Percentiles rank a stretch among this genome's conserved stretches.
phyloP scores from a whole-genome alignment of 116 monocot genomes.

The Dioscorea cayenensis region DNA sequence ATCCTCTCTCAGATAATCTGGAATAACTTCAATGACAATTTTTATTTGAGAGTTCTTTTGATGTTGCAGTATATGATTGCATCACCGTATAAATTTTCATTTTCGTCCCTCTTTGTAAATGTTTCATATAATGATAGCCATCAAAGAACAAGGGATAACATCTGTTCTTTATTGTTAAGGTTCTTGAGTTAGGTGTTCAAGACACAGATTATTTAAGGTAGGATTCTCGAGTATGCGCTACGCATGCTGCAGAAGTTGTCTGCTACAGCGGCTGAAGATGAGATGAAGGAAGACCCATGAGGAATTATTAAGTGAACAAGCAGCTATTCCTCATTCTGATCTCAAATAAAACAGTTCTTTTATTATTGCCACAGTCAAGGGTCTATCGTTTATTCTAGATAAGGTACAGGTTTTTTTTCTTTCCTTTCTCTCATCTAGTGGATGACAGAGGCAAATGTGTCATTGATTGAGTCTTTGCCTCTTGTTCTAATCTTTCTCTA shows the following conservation, averaged over 20 bases:
- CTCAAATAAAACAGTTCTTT: constrained; percentile 44
- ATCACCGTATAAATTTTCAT: not conserved
- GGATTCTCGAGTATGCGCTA: constrained; percentile 75
- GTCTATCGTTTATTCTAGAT: constrained; percentile 78
- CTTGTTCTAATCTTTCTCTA: no score
- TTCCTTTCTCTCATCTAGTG: no score
- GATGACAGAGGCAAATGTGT: no score
- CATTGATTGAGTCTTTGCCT: no score
- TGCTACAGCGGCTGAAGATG: constrained; percentile 69
- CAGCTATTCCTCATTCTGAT: constrained; percentile 32
- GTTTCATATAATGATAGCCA: not conserved
- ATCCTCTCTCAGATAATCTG: constrained; percentile 80
- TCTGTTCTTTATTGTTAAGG: not conserved
- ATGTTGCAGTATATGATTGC: not conserved
- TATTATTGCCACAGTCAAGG: constrained; percentile 54
- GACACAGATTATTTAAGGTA: constrained; percentile 75
- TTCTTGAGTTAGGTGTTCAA: constrained; percentile 56
- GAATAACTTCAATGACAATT: not conserved
- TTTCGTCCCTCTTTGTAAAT: not conserved
- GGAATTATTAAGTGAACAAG: constrained; percentile 54
- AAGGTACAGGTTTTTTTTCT: constrained; percentile 67
- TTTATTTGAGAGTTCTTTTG: not conserved
- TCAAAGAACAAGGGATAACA: not conserved
- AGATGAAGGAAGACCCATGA: constrained; percentile 60
- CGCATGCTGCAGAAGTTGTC: constrained; percentile 54